A percentile compares a stretch with the other conserved stretches of the same genome.
phyloP scores from a whole-genome alignment of 495 filamentous ascomycete species.

The Friedmanniomyces endolithicus region DNA sequence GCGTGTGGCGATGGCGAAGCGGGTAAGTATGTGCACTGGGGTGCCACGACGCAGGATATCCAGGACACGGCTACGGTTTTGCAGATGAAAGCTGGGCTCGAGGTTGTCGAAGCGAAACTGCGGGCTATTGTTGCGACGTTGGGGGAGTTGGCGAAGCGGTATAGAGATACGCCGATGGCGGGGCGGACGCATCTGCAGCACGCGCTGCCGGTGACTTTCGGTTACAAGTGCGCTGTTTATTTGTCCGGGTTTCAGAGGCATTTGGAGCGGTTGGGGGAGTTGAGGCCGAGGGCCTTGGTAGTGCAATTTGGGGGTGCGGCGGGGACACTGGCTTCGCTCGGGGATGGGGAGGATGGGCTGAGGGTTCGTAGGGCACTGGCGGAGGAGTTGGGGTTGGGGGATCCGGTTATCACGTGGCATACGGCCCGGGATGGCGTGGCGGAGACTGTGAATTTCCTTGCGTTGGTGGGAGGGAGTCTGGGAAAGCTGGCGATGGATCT shows the following conservation, averaged over 20 bases:
- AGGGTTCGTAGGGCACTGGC: conserved; percentile 34
- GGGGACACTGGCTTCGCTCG: conserved; percentile 22
- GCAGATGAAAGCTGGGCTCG: conserved; percentile 38
- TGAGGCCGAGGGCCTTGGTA: conserved; percentile 16
- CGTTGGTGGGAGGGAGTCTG: conserved; percentile 37
- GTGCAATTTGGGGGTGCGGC: conserved; percentile 24
- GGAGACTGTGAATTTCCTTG: conserved; percentile 40
- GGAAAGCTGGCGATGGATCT: conserved; percentile 43
- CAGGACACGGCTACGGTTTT: conserved; percentile 40
- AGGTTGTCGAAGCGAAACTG: conserved; percentile 33
- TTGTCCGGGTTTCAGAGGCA: conserved; percentile 21
- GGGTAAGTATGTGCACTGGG: conserved; percentile 43
- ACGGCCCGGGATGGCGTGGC: conserved; percentile 38
- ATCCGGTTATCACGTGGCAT: conserved; percentile 38
- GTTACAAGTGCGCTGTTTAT: conserved; percentile 22
- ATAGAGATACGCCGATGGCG: conserved; percentile 40
- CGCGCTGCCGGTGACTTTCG: conserved; percentile 26
- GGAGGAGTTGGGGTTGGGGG: conserved; percentile 24
- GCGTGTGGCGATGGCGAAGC: conserved; percentile 31
- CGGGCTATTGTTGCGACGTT: conserved; percentile 30
- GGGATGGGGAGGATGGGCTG: conserved; percentile 28
- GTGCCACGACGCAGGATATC: conserved; percentile 45
- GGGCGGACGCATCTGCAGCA: conserved; percentile 43
- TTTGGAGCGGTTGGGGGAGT: conserved; percentile 12
- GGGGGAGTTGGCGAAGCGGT: conserved; percentile 29